Conservation (phyloP, 78 protist species). For the Bigelowiella natans region DNA sequence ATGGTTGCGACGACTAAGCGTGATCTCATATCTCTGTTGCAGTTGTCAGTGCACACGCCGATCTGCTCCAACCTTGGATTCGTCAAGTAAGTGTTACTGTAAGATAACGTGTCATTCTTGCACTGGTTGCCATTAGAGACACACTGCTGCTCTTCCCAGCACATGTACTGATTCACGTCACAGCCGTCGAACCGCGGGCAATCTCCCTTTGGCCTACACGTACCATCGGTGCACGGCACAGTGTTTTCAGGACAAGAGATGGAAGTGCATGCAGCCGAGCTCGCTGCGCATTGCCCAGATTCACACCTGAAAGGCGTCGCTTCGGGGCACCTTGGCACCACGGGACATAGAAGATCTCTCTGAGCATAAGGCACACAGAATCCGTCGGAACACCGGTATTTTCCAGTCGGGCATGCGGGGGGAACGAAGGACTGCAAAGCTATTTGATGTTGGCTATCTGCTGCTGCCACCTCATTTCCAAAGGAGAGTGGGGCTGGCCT, state of each 20-base stretch:
- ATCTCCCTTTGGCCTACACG: neutral
- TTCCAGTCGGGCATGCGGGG: neutral
- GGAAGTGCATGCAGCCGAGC: neutral
- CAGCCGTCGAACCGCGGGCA: neutral
- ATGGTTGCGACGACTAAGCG: neutral
- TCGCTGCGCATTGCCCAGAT: neutral
- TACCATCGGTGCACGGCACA: neutral
- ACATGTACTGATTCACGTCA: neutral
- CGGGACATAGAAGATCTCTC: neutral
- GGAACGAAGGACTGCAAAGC: neutral
- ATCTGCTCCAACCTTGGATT: neutral
- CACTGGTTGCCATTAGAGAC: neutral
- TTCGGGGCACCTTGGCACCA: neutral
- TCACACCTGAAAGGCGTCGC: neutral
- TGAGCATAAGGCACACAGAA: neutral
- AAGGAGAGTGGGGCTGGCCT: neutral
- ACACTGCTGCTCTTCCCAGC: neutral
- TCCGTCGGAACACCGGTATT: neutral
- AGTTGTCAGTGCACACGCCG: neutral
- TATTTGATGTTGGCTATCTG: no score
- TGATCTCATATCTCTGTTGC: neutral
- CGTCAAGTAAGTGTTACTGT: neutral
- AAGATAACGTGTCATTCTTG: neutral
- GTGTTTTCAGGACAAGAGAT: neutral
- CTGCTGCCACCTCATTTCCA: neutral